Evolutionary conservation across 345 rosid genomes (phyloP).

Genomic region (Barbarea vulgaris): DNA sequence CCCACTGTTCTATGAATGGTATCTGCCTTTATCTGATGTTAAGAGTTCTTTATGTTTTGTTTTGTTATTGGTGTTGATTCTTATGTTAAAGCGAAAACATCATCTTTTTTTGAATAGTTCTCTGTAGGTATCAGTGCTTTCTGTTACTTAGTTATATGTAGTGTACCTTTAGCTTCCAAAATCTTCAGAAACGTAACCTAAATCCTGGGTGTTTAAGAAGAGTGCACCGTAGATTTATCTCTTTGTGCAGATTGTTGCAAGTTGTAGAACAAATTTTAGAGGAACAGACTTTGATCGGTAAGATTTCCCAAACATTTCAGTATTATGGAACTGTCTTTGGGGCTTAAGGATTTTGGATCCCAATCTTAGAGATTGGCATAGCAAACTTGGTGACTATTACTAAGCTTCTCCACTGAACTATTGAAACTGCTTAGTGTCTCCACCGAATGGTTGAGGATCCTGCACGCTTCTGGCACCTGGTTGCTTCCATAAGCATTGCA

Average conservation of each 20-base stretch:
- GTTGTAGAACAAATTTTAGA: not conserved
- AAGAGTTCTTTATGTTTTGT: not conserved
- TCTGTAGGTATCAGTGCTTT: not conserved
- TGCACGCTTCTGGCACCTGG: constrained; percentile 56
- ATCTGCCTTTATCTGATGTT: not conserved
- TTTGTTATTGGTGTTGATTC: not conserved
- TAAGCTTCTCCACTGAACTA: constrained; percentile 33
- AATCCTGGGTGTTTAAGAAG: not conserved
- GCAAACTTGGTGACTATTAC: constrained; percentile 33
- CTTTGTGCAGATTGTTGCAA: not conserved
- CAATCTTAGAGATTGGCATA: constrained; percentile 17
- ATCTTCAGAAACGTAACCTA: not conserved
- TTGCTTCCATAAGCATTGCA: constrained; percentile 63
- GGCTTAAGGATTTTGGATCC: not conserved
- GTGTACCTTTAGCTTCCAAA: not conserved
- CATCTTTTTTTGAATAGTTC: not conserved
- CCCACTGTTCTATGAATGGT: not conserved
- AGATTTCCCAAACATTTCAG: constrained; percentile 15
- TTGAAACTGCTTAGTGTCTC: constrained; percentile 29
- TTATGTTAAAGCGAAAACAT: not conserved
- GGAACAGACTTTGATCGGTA: not conserved
- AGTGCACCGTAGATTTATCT: constrained; percentile 4
- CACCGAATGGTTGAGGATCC: constrained; percentile 13
- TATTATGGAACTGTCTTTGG: not conserved
- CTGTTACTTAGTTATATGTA: not conserved